Evolutionary conservation across 2,329 filamentous ascomycete genomes (phyloP).

Genomic region (Hymenoscyphus repandus): DNA sequence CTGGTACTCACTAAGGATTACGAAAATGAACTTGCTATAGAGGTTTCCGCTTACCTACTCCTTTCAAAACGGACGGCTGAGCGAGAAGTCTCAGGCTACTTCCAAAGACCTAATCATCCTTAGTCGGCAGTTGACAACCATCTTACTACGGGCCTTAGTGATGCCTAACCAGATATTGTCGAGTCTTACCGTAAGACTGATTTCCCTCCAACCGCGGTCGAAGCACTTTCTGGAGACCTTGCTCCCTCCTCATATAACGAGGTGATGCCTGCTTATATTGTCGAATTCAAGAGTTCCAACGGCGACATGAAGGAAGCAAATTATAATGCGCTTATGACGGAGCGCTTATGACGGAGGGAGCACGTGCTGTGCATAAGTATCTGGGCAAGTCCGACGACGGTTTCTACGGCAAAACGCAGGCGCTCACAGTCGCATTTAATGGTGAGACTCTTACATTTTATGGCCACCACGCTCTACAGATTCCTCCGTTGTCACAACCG

Average conservation of each 20-base stretch:
- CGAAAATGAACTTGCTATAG: constrained; percentile 6
- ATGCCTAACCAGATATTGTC: constrained; percentile 7
- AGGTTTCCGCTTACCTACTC: constrained; percentile 10
- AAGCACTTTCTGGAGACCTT: background rate
- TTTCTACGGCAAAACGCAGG: constrained; percentile 17
- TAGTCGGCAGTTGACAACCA: constrained; percentile 10
- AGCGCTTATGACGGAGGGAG: background rate
- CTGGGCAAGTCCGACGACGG: constrained; percentile 5
- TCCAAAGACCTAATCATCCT: constrained; percentile 9
- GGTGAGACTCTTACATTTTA: background rate
- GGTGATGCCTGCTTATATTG: constrained; percentile 13
- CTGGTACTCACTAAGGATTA: constrained; percentile 3
- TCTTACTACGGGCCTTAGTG: constrained; percentile 5
- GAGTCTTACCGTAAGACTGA: background rate
- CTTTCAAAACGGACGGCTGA: constrained; percentile 7
- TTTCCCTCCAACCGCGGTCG: too few relatives aligned
- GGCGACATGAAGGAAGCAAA: constrained; percentile 9
- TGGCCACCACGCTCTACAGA: too few relatives aligned
- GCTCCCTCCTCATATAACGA: constrained; percentile 10
- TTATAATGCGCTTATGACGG: constrained; percentile 10
- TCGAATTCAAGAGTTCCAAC: constrained; percentile 11
- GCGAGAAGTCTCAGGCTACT: constrained; percentile 11
- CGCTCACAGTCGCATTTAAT: constrained; percentile 14
- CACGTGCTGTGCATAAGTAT: background rate
- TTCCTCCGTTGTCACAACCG: too few relatives aligned